A percentile compares a stretch with the other conserved stretches of the same genome.
These are phyloP conservation scores for Clitopilus hobsonii DNA, from an alignment of 768 basidiomycete genomes.

Conservation along the genomic window DNA sequence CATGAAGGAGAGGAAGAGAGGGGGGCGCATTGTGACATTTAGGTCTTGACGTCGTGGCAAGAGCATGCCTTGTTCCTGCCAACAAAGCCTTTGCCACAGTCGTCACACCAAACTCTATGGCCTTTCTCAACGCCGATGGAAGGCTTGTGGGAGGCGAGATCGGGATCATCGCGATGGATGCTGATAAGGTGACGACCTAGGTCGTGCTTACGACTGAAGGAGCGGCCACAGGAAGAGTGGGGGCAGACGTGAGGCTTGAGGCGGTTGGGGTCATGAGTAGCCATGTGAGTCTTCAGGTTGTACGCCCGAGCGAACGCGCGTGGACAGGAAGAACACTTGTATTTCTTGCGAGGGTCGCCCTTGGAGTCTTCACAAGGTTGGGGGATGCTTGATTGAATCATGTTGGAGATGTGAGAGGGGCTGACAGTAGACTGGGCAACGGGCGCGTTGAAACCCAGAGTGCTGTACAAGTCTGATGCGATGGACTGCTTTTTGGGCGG, in stretches of 20 bases:
- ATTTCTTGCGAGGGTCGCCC: constrained; percentile 71
- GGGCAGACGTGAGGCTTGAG: constrained; percentile 87
- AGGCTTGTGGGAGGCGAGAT: constrained; percentile 33
- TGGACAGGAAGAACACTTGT: constrained; percentile 70
- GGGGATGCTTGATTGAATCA: constrained; percentile 43
- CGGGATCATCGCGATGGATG: constrained; percentile 71
- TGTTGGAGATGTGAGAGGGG: constrained; percentile 49
- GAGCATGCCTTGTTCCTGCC: constrained; percentile 51
- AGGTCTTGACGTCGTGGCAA: constrained; percentile 57
- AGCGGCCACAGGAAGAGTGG: constrained; percentile 79
- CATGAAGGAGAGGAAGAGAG: constrained; percentile 19
- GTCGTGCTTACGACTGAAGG: constrained; percentile 94
- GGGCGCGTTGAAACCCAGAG: constrained; percentile 43
- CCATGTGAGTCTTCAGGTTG: constrained; percentile 93
- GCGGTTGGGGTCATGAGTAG: constrained; percentile 90
- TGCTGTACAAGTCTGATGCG: constrained; percentile 42
- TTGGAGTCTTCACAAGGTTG: constrained; percentile 45
- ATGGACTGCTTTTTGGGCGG: constrained; percentile 45
- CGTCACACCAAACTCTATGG: constrained; percentile 64
- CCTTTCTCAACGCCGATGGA: constrained; percentile 69
- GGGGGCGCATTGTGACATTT: constrained; percentile 2
- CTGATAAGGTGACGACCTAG: constrained; percentile 84
- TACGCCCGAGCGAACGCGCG: constrained; percentile 89
- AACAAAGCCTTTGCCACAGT: constrained; percentile 66
- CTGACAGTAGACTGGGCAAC: constrained; percentile 46